Conservation (phyloP, 305 asterid species). For the Lippia alba region DNA sequence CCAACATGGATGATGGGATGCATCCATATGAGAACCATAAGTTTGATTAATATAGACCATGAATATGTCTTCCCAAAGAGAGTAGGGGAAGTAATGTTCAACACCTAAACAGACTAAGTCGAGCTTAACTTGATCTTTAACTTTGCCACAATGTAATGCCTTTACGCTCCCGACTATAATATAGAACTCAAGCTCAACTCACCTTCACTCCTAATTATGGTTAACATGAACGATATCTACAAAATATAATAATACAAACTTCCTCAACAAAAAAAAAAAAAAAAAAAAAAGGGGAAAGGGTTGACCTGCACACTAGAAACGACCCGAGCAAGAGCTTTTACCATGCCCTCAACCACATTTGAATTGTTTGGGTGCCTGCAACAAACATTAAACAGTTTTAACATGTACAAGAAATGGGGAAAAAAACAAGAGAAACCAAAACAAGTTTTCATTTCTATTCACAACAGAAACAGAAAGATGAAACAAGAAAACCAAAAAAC, state of each 20-base stretch:
- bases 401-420: too few relatives aligned
- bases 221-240: conserved; percentile 4
- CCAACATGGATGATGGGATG: too few relatives aligned
- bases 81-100: too few relatives aligned
- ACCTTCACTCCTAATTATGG: not conserved
- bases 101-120: too few relatives aligned
- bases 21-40: too few relatives aligned
- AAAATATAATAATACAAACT: conserved; percentile 1
- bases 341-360: conserved; percentile 89
- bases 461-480: not conserved
- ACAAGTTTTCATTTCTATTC: not conserved
- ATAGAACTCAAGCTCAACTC: conserved; percentile 7
- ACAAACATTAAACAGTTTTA: conserved; percentile 33
- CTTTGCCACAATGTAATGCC: too few relatives aligned
- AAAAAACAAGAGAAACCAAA: not conserved
- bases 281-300: conserved; percentile 15
- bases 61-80: too few relatives aligned
- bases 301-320: conserved; percentile 89
- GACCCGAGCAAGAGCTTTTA: conserved; percentile 93
- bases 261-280: conserved; percentile 20
- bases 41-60: too few relatives aligned
- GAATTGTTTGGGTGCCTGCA: conserved; percentile 94
- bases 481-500: not conserved
- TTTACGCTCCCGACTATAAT: not conserved
- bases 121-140: not conserved